Conservation (phyloP, 2,329 filamentous ascomycete genomes). For the Didymella lethalis region DNA sequence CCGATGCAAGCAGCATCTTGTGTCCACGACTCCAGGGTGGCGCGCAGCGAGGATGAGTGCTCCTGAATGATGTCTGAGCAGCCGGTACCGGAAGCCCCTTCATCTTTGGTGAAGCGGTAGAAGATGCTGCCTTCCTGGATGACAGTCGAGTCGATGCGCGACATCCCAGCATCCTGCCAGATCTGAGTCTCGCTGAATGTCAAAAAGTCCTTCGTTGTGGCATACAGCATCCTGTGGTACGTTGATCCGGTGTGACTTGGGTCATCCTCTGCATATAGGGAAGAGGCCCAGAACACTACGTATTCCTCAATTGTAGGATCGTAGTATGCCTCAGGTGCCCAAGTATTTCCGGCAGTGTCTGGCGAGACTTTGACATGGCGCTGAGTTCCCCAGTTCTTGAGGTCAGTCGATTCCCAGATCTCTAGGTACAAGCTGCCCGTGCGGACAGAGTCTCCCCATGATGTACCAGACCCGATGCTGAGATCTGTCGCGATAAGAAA, state of each 20-base stretch:
- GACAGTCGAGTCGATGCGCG: conserved; percentile 63
- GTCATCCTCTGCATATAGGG: conserved; percentile 56
- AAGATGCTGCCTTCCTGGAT: conserved; percentile 54
- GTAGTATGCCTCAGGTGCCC: conserved; percentile 63
- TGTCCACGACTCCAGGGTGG: conserved; percentile 55
- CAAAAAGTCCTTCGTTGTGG: conserved; percentile 60
- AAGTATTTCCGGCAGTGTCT: conserved; percentile 61
- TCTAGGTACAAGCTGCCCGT: conserved; percentile 61
- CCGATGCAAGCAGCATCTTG: conserved; percentile 60
- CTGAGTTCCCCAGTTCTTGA: conserved; percentile 61
- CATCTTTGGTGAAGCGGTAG: conserved; percentile 65
- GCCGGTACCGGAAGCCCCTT: conserved; percentile 59
- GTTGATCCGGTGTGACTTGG: conserved; percentile 53
- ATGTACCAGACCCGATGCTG: conserved; percentile 63
- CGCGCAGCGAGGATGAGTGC: conserved; percentile 54
- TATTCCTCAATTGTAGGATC: conserved; percentile 56
- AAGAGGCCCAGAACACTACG: conserved; percentile 58
- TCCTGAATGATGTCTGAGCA: conserved; percentile 65
- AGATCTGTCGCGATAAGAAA: conserved; percentile 63
- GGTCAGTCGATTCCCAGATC: conserved; percentile 62
- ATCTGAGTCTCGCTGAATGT: conserved; percentile 58
- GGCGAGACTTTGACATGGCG: conserved; percentile 61
- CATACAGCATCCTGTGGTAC: conserved; percentile 64
- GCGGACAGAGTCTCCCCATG: conserved; percentile 59
- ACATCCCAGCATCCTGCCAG: conserved; percentile 62